Base-by-base conservation (phyloP, 176 grass and related monocot genomes). In the Paspalum notatum region DNA sequence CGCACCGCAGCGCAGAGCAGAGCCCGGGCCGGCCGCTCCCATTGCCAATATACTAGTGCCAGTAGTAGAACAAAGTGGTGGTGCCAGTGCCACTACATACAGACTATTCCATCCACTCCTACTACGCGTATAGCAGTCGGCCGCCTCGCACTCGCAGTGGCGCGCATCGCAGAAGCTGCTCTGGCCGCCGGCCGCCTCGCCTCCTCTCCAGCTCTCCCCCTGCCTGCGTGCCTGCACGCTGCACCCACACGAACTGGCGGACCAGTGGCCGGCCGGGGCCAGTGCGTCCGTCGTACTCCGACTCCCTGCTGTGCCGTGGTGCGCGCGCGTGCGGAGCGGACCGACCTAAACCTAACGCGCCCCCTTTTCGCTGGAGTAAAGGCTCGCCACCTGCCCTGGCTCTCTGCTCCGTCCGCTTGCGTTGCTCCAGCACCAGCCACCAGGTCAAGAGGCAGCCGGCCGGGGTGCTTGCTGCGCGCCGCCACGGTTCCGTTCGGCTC, bases 331-430 rank as follows among this genome's bases (percentile, higher is more conserved):
- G 52, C 37, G 52, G 11, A n/a, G n/a, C n/a, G n/a, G n/a, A n/a
- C n/a, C n/a, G n/a, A 7, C 26, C 32, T 32, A 17, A 44, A 81
- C 79, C 79, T 71, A 82, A 60, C 68, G 79, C 66, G 20, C 25
- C 26, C 25, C 26, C 15, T 82, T 62, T n/a, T 6, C 5, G 39
- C 67, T 66, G 49, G 39, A 76, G 43, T 76, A 26, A 82, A 71
- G 79, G 22, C 57, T 72, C 41, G 41, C 67, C 47, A 52, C 66
- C 26, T 15, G 48, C 72, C 44, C 27, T 14, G 46, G 50, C 47
- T 65, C 20, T 73, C 46, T 14, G 60, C 76, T 78, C 48, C 4
- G 75, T 42, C 62, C 15, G 26, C 60, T 66, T n/a, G n/a, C n/a
- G n/a, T n/a, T n/a, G n/a, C n/a, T n/a, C n/a, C n/a, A n/a, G n/a